These are phyloP conservation scores for Aspergillus carlsbadensis DNA, from an alignment of 495 filamentous ascomycete genomes.

Conservation along the genomic window DNA sequence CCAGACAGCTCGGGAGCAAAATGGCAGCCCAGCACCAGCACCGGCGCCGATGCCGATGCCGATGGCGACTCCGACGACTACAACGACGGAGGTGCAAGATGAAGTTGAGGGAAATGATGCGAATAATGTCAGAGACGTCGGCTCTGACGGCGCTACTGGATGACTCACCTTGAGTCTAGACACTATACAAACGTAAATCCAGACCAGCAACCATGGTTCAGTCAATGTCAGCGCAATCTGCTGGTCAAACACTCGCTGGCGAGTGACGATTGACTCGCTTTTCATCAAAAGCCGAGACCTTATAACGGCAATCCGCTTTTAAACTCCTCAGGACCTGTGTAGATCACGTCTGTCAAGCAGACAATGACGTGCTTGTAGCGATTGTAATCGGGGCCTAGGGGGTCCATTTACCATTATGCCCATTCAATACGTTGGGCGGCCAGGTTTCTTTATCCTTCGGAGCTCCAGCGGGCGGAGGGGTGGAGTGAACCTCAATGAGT, in stretches of 20 bases:
- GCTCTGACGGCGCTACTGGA: not conserved
- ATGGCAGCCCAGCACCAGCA: too few relatives aligned
- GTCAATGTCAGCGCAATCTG: not conserved
- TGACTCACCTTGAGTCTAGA: not conserved
- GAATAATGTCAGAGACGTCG: not conserved
- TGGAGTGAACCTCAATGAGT: not conserved
- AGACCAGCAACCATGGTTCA: not conserved
- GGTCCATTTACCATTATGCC: too few relatives aligned
- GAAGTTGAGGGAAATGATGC: constrained; percentile 19
- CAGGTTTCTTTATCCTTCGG: not conserved
- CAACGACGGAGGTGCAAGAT: constrained; percentile 13
- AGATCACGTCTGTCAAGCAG: not conserved
- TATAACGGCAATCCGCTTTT: not conserved
- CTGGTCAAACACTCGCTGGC: not conserved
- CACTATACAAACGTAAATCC: not conserved
- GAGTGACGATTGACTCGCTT: not conserved
- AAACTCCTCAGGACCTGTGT: not conserved
- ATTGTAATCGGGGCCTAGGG: not conserved
- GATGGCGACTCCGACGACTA: not conserved
- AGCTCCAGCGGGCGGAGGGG: too few relatives aligned
- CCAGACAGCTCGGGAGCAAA: constrained; percentile 6
- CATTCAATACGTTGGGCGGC: too few relatives aligned
- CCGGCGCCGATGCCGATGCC: not conserved
- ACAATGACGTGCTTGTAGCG: not conserved
- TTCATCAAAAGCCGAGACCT: not conserved